These are phyloP conservation scores for Metschnikowia kunwiensis DNA, from an alignment of 805 yeast genomes.

Conservation along the genomic window DNA sequence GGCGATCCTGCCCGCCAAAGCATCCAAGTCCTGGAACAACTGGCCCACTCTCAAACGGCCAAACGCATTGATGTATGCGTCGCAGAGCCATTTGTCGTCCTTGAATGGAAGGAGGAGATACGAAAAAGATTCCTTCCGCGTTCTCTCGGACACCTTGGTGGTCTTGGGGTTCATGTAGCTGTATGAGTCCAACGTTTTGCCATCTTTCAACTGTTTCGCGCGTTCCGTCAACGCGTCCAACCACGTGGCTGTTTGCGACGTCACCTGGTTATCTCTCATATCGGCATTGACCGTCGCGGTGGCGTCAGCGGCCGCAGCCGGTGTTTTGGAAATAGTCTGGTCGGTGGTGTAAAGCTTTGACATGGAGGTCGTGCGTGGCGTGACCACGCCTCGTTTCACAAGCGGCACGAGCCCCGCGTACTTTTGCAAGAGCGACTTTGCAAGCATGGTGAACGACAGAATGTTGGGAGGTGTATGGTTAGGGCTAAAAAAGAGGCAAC, in stretches of 20 bases:
- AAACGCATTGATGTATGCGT: conserved; percentile 81
- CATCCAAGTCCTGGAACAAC: conserved; percentile 89
- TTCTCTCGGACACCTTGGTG: conserved; percentile 65
- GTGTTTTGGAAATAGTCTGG: conserved; percentile 40
- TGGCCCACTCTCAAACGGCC: conserved; percentile 94
- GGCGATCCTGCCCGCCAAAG: conserved; percentile 91
- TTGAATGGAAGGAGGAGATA: conserved; percentile 75
- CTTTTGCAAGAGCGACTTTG: too few species aligned
- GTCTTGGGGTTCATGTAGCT: conserved; percentile 72
- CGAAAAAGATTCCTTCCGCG: conserved; percentile 74
- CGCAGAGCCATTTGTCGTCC: conserved; percentile 77
- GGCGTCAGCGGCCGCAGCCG: conserved; percentile 70
- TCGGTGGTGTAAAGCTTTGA: neutral
- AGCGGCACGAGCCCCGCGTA: too few species aligned
- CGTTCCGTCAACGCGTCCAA: conserved; percentile 76
- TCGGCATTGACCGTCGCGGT: conserved; percentile 69
- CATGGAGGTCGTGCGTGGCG: neutral
- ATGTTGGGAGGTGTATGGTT: too few species aligned
- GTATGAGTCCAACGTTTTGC: conserved; percentile 67
- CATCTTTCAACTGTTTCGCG: conserved; percentile 64
- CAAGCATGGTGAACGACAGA: too few species aligned
- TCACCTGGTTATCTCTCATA: conserved; percentile 47
- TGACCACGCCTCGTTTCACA: too few species aligned
- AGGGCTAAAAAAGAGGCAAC: too few species aligned
- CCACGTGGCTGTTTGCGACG: conserved; percentile 68